These are phyloP conservation scores for Dactylellina parvicollis DNA, from an alignment of 2,329 filamentous ascomycete species.

Conservation along the genomic window DNA sequence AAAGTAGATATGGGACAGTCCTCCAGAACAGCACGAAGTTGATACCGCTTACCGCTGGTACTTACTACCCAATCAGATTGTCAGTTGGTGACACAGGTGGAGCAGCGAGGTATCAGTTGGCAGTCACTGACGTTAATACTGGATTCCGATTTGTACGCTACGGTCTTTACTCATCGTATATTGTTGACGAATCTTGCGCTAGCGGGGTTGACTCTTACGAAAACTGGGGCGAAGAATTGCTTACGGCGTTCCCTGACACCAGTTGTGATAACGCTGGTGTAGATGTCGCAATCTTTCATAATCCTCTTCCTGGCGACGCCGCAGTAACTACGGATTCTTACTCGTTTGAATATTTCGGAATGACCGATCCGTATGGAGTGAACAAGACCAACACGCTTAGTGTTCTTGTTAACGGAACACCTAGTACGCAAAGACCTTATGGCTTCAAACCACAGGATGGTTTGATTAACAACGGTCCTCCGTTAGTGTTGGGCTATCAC, in stretches of 20 bases:
- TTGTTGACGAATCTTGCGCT: neutral
- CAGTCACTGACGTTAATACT: neutral
- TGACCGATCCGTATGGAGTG: neutral
- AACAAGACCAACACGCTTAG: neutral
- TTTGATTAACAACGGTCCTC: neutral
- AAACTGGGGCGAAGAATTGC: neutral
- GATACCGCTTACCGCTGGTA: neutral
- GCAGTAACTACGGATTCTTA: neutral
- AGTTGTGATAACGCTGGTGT: neutral
- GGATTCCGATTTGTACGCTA: neutral
- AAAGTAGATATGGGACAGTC: neutral
- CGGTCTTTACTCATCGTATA: neutral
- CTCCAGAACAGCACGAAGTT: neutral
- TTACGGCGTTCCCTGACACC: neutral
- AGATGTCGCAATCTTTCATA: neutral
- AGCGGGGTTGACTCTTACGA: neutral
- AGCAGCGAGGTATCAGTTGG: neutral
- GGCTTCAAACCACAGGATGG: neutral
- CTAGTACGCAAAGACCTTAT: neutral
- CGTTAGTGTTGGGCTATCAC: neutral
- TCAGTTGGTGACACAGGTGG: neutral
- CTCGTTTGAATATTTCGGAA: neutral
- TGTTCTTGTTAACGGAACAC: neutral
- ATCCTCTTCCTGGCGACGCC: neutral
- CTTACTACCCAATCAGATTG: conserved; percentile 1